Conservation (phyloP, 495 filamentous ascomycete genomes). For the Lophium mytilinum region DNA sequence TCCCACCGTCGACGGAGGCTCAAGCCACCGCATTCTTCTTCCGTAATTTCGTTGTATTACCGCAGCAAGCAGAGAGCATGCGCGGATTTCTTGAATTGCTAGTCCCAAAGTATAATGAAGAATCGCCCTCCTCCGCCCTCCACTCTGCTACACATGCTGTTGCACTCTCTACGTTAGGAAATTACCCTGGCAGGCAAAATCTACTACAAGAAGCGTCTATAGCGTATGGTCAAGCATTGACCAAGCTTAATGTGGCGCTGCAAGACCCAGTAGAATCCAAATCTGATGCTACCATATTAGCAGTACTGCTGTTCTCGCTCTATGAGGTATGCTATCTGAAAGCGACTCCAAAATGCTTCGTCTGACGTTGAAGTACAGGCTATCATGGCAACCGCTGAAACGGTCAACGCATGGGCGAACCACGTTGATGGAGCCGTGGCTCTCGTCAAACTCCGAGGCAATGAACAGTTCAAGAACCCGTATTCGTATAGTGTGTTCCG, state of each 20-base stretch:
- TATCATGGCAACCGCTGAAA: constrained; percentile 22
- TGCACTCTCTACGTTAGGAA: constrained; percentile 22
- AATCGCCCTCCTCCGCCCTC: constrained; percentile 20
- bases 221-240: constrained; percentile 27
- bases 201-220: constrained; percentile 18
- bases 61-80: constrained; percentile 24
- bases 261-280: constrained; percentile 21
- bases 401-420: constrained; percentile 22
- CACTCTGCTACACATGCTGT: constrained; percentile 30
- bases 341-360: background rate
- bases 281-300: constrained; percentile 26
- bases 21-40: constrained; percentile 32
- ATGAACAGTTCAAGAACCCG: constrained; percentile 26
- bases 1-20: constrained; percentile 16
- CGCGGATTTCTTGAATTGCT: constrained; percentile 27
- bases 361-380: constrained; percentile 9
- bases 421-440: constrained; percentile 31
- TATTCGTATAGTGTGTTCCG: constrained; percentile 25
- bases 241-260: constrained; percentile 21
- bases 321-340: constrained; percentile 25
- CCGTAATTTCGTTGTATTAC: constrained; percentile 28
- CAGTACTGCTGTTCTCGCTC: constrained; percentile 28
- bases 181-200: constrained; percentile 24
- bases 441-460: constrained; percentile 26
- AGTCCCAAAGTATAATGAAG: constrained; percentile 25